Evolutionary conservation across 2,329 filamentous ascomycete genomes (phyloP), one percentile per base, ranked within the genome.

Genomic region (Didymella keratinophila): DNA sequence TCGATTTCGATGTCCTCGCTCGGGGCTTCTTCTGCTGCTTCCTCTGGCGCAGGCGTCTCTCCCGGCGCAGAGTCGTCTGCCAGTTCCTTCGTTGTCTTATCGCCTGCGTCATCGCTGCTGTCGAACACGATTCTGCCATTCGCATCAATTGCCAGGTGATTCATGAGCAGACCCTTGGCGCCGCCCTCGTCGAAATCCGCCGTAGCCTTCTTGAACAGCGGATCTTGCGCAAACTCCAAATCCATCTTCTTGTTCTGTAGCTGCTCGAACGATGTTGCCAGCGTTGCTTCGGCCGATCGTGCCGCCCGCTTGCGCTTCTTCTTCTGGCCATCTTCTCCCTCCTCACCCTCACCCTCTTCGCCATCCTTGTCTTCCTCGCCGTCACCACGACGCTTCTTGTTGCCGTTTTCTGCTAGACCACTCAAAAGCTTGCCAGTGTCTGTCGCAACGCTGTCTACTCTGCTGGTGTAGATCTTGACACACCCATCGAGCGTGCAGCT

Each of bases 151-250:
- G 94, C 92, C n/a, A 99, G 83, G 77, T 99, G 94, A 72, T 99
- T 99, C 30, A 99, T 84, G 20, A 99, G 83, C 41, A 99, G 83
- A 20, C 95, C 95, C 78, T 98, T 99, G 56, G 95, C 95, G 56
- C 95, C 95, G 20, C 95, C 95, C 79, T 99, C 95, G 73, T 99
- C 95, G 66, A 99, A 99, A 79, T 99, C 95, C 42, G 95, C 95
- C 6, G 94, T 96, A 0, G 94, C 94, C 74, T 99, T 99, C 74
- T 99, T 99, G 85, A 99, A 99, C n/a, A 99, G 80, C 2, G 95
- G 95, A 72, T 99, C 95, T 5, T 99, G 94, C 0, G 93, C 89
- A 66, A 99, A 97, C 72, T 99, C 95, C 43, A 98, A 84, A 69
- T 99, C 95, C 71, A 99, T 93, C 78, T 98, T 99, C 79, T 99